Evolutionary conservation across 176 grass and related monocot genomes (phyloP).

Genomic region (Musa troglodytarum): DNA sequence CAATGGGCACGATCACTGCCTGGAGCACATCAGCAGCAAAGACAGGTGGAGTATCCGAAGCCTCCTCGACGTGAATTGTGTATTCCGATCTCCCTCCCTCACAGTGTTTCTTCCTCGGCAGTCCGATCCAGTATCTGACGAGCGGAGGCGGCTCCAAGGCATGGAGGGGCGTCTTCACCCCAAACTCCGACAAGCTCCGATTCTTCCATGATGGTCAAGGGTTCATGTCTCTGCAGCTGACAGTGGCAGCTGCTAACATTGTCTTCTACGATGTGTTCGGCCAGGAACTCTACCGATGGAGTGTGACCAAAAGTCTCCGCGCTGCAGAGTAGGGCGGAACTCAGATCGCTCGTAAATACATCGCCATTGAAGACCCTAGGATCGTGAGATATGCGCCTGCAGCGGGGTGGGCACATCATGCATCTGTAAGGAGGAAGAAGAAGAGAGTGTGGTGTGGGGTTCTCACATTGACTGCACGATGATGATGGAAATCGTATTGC

Average conservation of each 20-base stretch:
- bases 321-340: neutral
- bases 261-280: conserved; percentile 58
- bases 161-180: conserved; percentile 56
- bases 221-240: conserved; percentile 75
- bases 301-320: conserved; percentile 13
- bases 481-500: no score
- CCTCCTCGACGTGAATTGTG: neutral
- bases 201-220: conserved; percentile 94
- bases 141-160: conserved; percentile 81
- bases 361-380: no score
- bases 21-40: conserved; percentile 85
- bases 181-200: conserved; percentile 50
- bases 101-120: conserved; percentile 12
- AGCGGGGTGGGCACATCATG: no score
- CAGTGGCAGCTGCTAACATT: conserved; percentile 33
- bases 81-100: conserved; percentile 14
- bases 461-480: no score
- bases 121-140: conserved; percentile 76
- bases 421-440: no score
- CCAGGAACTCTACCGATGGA: conserved; percentile 50
- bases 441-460: no score
- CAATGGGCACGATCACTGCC: conserved; percentile 93
- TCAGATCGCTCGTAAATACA: no score
- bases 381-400: no score
- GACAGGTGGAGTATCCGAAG: conserved; percentile 37